Evolutionary conservation across 73 alveolate genomes (phyloP), one percentile per base, ranked within the genome.

Genomic region (Blepharisma stoltei): DNA sequence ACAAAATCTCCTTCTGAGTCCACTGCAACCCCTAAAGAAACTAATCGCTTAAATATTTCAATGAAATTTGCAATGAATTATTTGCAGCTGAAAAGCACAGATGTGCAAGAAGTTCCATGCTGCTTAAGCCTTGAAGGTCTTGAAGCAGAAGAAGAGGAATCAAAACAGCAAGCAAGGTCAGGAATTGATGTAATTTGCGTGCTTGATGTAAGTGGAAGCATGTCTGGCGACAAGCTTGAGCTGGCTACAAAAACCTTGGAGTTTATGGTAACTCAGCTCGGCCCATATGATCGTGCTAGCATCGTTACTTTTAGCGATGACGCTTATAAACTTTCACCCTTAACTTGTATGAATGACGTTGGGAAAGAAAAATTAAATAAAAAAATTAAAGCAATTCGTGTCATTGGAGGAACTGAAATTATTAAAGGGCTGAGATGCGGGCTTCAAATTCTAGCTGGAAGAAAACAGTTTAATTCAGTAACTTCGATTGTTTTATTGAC

Each of bases 111-210:
- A 60, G 73, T 60, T 4, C 73, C 73, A 14, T n/a, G 14, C 18
- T 60, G 73, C 23, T 25, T 60, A 9, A 14, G 14, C 5, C 11
- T 60, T 20, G 73, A 60, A 60, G 41, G 41, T 32, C 41, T 32
- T 32, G 41, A 32, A 32, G 3, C 41, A 32, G 41, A 32, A 32
- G 41, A 32, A 32, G 41, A 32, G 41, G 73, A 60, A 60, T 14
- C 11, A 20, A 14, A 20, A 25, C 18, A 14, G 6, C 18, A n/a
- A 14, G 46, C 38, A 14, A 60, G 73, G 73, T 60, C 73, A 60
- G 73, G 73, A 2, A 90, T 89, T n/a, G 96, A 89, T 87, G 70
- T 89, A 54, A 80, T 89, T 76, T 89, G 96, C 54, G 82, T 90
- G 7, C 84, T 90, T n/a, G 96, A 88, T 81, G 73, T 70, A 41